Base-by-base conservation (phyloP, 305 asterid genomes). In the Andrographis paniculata region DNA sequence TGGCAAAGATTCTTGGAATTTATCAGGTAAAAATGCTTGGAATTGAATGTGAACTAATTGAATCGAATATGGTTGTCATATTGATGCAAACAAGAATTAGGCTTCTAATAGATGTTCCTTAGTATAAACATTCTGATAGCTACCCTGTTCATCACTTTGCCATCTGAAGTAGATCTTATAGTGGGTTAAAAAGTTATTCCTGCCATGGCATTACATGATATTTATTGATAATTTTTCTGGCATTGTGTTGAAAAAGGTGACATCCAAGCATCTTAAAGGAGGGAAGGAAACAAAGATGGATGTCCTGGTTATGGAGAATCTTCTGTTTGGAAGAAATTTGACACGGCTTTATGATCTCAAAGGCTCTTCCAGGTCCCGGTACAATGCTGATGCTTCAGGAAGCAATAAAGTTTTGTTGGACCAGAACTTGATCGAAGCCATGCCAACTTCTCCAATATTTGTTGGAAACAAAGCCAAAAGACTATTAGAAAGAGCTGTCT, bases 1-100 rank as follows among this genome's bases (percentile, higher is more conserved):
- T 91, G 61, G 96, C 96, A 48, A 91, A 91, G 75, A 84, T 87
- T 45, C 71, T 91, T 39, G 99, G 99, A 50, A 87, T 91, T 41
- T 91, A 86, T 72, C 96, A 87, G 96, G 98, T 91, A 89, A 27
- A 89, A 27, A 51, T 46, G 45, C 42, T 4, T 38, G 35, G 20
- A 62, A 49, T 42, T 55, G 31, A 46, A 46, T 41, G 45, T 23
- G 13, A 33, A 14, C 20, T 24, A 17, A 21, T 53, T 19, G 24
- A 48, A 5, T 1, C 42, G 4, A 30, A 47, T 14, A 31, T 19
- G 37, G 24, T 30, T 37, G 28, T 38, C 2, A 16, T 19, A n/a
- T 52, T 24, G 7, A 5, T 17, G 13, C 28, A 16, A 1, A 14
- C 13, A 27, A 36, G 48, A 38, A 4, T 28, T 46, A 14, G 15